A percentile compares a stretch with the other conserved stretches of the same genome.
phyloP scores from a whole-genome alignment of 1,139 yeast species.

The Blastobotrys illinoisensis region DNA sequence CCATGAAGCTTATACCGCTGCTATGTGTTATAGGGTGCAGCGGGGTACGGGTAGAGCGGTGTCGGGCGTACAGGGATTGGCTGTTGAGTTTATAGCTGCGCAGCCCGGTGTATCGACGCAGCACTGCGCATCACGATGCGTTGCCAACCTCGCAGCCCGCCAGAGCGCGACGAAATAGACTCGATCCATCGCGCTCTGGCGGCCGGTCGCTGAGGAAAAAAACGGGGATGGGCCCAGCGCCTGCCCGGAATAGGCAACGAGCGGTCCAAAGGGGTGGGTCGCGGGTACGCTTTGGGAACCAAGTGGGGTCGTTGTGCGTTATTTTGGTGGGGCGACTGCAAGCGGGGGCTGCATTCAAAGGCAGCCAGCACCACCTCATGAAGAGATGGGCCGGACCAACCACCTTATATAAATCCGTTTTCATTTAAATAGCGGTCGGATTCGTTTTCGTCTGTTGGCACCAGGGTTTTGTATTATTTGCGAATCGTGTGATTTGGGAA shows the following conservation, averaged over 20 bases:
- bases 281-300: neutral
- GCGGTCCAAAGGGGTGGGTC: neutral
- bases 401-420: neutral
- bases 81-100: neutral
- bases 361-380: neutral
- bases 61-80: no score
- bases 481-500: neutral
- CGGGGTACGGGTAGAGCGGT: no score
- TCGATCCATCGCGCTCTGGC: no score
- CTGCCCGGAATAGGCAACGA: neutral
- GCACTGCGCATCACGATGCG: neutral
- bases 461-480: neutral
- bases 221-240: neutral
- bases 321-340: neutral
- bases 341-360: neutral
- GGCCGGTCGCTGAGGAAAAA: no score
- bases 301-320: neutral
- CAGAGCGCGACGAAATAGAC: neutral
- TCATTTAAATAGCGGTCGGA: neutral
- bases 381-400: neutral
- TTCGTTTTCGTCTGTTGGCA: neutral
- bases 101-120: neutral
- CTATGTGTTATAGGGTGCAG: no score
- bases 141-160: neutral
- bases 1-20: no score